Base-by-base conservation (phyloP, 1,284 basidiomycete species). In the Sporisorium iseilematis-ciliati region DNA sequence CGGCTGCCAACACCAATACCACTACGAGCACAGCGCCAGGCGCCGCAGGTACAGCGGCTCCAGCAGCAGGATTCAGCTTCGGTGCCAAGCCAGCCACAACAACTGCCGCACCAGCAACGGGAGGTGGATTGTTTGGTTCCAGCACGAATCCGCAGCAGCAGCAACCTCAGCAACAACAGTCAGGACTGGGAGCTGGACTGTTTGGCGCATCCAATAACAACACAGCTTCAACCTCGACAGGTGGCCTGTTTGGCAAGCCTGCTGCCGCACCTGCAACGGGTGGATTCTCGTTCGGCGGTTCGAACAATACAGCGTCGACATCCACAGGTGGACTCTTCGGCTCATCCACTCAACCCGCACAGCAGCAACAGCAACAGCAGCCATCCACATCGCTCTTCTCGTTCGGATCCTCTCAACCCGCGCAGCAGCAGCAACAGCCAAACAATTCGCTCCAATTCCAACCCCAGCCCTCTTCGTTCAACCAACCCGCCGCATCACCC, bases 41-140 rank as follows among this genome's bases (percentile, higher is more conserved):
- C 3, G 48, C 42, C 10, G 35, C 69, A 21, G 50, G 64, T 11
- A 29, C 59, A 23, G 41, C 71, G 35, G 45, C 67, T 29, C 53
- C 72, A 18, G 43, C 68, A 10, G n/a, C 65, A 23, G 57, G 75
- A 10, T 78, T 78, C 58, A 71, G 72, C 58, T 78, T 78, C 20
- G 75, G 75, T n/a, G 56, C 67, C 7, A 75, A 72, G 11, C 65
- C 62, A 25, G 61, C 61, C 12, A 55, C 54, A 2, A 58, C 60
- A 2, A 62, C 63, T 12, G 54, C 65, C 26, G 57, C 70, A 1
- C 60, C 70, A 29, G 60, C 70, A 7, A 56, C 57, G 21, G 70
- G 60, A 14, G 71, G 65, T 1, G 62, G 74, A 20, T 48, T 77
- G 35, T 80, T 78, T 62, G 74, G 77, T 4, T 49, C 49, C 10